Percentiles rank a stretch among this genome's conserved stretches.
These are phyloP conservation scores for Xylariaceae sp. DNA, from an alignment of 2,329 filamentous ascomycete genomes.

Conservation along the genomic window DNA sequence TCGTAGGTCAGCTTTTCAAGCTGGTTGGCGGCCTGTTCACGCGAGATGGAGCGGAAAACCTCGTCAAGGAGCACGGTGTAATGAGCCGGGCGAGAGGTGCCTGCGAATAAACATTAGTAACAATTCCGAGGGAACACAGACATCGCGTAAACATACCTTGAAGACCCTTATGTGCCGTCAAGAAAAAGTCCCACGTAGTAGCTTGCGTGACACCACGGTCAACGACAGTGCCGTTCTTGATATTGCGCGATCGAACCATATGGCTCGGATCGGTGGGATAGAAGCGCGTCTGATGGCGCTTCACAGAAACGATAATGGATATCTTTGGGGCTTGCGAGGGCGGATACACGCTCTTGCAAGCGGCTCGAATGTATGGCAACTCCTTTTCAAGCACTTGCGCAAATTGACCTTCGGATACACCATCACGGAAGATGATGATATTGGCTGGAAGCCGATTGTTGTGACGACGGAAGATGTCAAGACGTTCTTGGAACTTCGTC, in stretches of 20 bases:
- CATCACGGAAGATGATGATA: conserved; percentile 81
- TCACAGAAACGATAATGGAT: conserved; percentile 73
- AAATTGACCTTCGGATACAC: conserved; percentile 84
- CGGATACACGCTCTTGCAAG: conserved; percentile 57
- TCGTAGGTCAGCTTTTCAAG: conserved; percentile 71
- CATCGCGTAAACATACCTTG: conserved; percentile 49
- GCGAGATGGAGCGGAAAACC: conserved; percentile 48
- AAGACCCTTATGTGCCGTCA: conserved; percentile 73
- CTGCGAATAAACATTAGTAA: conserved; percentile 20
- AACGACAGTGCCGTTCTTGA: conserved; percentile 70
- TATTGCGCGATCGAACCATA: conserved; percentile 53
- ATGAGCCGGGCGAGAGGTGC: conserved; percentile 73
- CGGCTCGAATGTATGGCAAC: conserved; percentile 58
- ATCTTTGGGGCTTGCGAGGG: conserved; percentile 53
- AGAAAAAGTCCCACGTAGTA: conserved; percentile 76
- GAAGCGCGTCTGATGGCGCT: conserved; percentile 84
- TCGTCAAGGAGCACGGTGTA: conserved; percentile 71
- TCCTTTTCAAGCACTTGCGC: conserved; percentile 61
- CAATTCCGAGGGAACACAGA: not conserved
- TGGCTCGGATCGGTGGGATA: conserved; percentile 57
- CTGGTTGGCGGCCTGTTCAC: conserved; percentile 51
- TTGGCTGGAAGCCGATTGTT: conserved; percentile 61
- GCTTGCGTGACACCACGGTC: conserved; percentile 76
- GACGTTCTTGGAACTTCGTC: conserved; percentile 59
- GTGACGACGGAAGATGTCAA: conserved; percentile 62